These are phyloP conservation scores for Acanthamoeba healyi DNA, from an alignment of 208 protist species.

Conservation along the genomic window DNA sequence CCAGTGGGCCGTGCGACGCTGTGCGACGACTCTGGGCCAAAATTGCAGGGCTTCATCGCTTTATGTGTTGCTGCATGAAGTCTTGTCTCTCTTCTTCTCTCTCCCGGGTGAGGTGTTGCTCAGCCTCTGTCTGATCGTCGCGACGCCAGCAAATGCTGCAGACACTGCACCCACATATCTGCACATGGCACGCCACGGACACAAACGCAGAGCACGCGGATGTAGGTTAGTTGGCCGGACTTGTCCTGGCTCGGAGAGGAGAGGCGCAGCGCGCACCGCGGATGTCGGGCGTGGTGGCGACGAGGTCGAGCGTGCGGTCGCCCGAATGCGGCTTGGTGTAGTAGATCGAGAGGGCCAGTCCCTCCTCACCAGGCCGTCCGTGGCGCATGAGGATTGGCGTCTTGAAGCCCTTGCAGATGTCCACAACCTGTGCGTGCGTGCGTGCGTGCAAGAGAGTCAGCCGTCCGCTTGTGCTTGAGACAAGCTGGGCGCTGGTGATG, in stretches of 20 bases:
- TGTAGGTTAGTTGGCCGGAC: no score
- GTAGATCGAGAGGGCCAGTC: conserved; percentile 38
- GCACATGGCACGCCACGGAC: neutral
- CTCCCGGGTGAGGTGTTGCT: neutral
- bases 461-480: no score
- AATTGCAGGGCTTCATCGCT: no score
- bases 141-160: conserved; percentile 3
- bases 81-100: no score
- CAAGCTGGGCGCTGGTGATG: no score
- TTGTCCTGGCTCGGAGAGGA: no score
- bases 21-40: no score
- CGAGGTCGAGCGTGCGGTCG: conserved; percentile 42
- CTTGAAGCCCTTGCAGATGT: conserved; percentile 71
- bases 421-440: conserved; percentile 45
- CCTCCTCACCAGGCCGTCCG: conserved; percentile 9
- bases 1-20: no score
- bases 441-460: no score
- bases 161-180: conserved; percentile 29
- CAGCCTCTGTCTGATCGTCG: neutral
- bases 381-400: conserved; percentile 22
- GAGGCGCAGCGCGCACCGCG: neutral
- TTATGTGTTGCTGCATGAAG: no score
- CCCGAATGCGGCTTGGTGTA: conserved; percentile 55
- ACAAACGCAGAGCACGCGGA: no score
- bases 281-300: neutral